Base-by-base conservation (phyloP, 179 eudicot genomes). In the Carnegiea gigantea region DNA sequence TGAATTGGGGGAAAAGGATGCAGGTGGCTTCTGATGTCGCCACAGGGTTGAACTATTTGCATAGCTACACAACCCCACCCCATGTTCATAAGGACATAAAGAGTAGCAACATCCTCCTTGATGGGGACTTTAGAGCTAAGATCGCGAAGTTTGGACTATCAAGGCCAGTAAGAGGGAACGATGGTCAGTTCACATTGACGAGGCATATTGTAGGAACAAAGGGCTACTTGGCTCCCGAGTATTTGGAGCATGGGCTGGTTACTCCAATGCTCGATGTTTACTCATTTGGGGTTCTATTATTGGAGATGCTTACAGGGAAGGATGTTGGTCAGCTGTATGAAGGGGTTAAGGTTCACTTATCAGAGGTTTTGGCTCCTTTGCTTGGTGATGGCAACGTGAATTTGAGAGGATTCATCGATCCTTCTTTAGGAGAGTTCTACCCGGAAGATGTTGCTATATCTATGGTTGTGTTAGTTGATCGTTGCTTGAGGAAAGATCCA, bases 191-290 rank as follows among this genome's bases (percentile, higher is more conserved):
- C 77, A 75, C 83, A 20, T 43, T 80, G 77, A 82, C 88, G 5
- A 83, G 76, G 43, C 85, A 77, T 75, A 86, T 91, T 5, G 83
- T 84, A 5, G 92, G 93, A 4, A 88, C 88, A 20, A 85, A 87
- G 82, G 98, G 92, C 6, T 90, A 92, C 77, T 76, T 93, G 79
- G 92, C 93, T 65, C 96, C 96, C 0, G 98, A 93, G 82, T 91
- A 89, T 76, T 3, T 90, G 46, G 89, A 89, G 82, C 74, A 84
- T 14, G 90, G 95, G 14, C n/a, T 84, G 20, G 92, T 92, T 36
- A 86, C 98, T 15, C 93, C 94, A 9, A 90, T 83, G 86, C 86
- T 89, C 6, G 99, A 95, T 84, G 95, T 94, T 43, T 95, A 93
- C 76, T 93, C 97, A 2, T 93, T 89, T 79, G 98, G 98, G 64